phyloP scores from a whole-genome alignment of 257 asterid species.

The Solanum pimpinellifolium region DNA sequence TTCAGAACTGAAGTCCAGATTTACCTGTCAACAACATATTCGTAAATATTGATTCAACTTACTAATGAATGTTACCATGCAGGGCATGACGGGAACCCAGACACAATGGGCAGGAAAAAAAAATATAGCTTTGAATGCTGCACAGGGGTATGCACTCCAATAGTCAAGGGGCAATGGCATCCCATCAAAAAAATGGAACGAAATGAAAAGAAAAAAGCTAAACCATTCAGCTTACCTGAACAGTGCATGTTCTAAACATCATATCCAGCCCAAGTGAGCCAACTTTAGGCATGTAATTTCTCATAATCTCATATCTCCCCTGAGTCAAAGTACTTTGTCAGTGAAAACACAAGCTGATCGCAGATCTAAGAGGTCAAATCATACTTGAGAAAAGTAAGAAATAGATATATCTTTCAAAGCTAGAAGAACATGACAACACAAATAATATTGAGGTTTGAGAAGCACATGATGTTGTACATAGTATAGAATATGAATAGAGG shows the following conservation, averaged over 20 bases:
- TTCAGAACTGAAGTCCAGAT: constrained; percentile 92
- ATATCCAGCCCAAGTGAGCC: constrained; percentile 95
- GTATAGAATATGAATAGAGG: not conserved
- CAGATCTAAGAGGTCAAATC: not conserved
- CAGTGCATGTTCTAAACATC: constrained; percentile 96
- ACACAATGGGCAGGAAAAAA: not conserved
- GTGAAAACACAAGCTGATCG: constrained; percentile 10
- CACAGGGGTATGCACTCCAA: not conserved
- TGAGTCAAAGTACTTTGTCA: constrained; percentile 33
- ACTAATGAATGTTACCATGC: not conserved
- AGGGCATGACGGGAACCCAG: not conserved
- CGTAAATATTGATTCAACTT: not conserved
- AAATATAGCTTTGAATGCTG: not conserved
- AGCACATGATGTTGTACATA: not conserved
- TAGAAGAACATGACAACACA: not conserved
- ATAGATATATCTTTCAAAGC: not conserved
- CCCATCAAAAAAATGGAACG: not conserved
- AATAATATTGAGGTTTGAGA: not conserved
- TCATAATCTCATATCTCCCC: constrained; percentile 93
- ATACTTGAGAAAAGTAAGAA: not conserved
- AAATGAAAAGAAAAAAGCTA: not conserved
- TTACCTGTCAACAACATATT: constrained; percentile 51
- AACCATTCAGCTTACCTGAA: constrained; percentile 45
- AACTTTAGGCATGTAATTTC: constrained; percentile 96
- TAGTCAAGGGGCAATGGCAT: not conserved